Conservation (phyloP, 805 yeast genomes). For the Schizosaccharomyces cryophilus region DNA sequence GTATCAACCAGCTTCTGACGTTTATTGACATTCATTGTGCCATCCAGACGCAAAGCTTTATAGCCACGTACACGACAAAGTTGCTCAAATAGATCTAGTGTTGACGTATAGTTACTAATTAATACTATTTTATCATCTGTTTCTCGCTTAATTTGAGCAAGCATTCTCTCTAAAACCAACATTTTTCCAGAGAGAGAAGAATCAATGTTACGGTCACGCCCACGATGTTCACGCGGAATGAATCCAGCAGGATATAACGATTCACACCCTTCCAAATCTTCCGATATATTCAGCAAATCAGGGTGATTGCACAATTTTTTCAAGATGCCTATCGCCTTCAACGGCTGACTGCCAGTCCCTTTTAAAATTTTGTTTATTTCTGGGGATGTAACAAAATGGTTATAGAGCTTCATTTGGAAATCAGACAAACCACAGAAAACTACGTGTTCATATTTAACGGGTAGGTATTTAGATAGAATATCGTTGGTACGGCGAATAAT, state of each 20-base stretch:
- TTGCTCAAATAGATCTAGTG: conserved; percentile 69
- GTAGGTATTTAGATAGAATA: conserved; percentile 74
- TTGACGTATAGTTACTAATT: conserved; percentile 84
- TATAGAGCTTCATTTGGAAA: conserved; percentile 47
- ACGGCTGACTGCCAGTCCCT: conserved; percentile 55
- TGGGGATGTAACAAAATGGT: conserved; percentile 53
- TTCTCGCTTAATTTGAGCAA: conserved; percentile 46
- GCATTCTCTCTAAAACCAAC: conserved; percentile 47
- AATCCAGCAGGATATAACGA: conserved; percentile 30
- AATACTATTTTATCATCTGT: conserved; percentile 73
- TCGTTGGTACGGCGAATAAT: conserved; percentile 91
- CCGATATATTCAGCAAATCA: conserved; percentile 48
- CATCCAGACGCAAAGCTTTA: conserved; percentile 67
- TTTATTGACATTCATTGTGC: conserved; percentile 75
- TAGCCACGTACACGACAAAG: conserved; percentile 48
- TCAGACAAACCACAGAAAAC: conserved; percentile 71
- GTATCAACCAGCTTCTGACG: conserved; percentile 78
- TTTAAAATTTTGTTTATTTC: conserved; percentile 39
- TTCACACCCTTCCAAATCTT: conserved; percentile 51
- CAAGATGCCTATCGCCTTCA: conserved; percentile 68
- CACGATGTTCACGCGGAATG: conserved; percentile 18
- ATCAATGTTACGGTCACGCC: conserved; percentile 43
- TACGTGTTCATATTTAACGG: conserved; percentile 89
- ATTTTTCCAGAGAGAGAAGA: conserved; percentile 75
- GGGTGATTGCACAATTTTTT: conserved; percentile 92